phyloP scores from a whole-genome alignment of 441 rosid genomes.

The Isatis lusitanica region DNA sequence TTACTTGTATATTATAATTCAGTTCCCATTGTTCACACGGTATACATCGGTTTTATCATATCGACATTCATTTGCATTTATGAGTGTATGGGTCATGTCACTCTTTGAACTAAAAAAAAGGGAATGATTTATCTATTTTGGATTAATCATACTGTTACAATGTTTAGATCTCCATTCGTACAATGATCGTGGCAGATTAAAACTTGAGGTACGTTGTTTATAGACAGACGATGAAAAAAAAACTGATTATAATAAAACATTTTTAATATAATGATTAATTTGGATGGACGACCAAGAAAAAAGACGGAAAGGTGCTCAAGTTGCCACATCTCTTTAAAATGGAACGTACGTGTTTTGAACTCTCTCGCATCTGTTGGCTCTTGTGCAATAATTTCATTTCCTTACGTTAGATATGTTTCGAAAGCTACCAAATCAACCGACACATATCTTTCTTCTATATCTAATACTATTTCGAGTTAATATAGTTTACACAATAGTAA shows the following conservation, averaged over 20 bases:
- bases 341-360: slow-evolving; percentile 33
- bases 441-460: slow-evolving; percentile 7
- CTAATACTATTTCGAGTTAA: not conserved
- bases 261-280: not conserved
- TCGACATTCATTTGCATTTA: slow-evolving; percentile 20
- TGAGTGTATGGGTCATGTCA: slow-evolving; percentile 24
- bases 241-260: not conserved
- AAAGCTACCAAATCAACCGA: slow-evolving; percentile 33
- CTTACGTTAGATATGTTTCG: not conserved
- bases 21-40: not conserved
- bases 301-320: slow-evolving; percentile 24
- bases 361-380: slow-evolving; percentile 14
- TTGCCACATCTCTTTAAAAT: slow-evolving; percentile 31
- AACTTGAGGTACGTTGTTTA: not conserved
- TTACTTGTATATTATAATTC: not conserved
- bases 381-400: slow-evolving; percentile 26
- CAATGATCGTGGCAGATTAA: not conserved
- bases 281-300: not conserved
- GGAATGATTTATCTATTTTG: not conserved
- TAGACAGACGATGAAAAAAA: not conserved
- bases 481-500: not conserved
- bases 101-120: not conserved
- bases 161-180: not conserved
- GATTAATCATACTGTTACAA: not conserved
- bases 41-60: slow-evolving; percentile 23